These are phyloP conservation scores for Entophlyctis luteolus DNA, from an alignment of 192 early-diverging fungal genomes.

Conservation along the genomic window DNA sequence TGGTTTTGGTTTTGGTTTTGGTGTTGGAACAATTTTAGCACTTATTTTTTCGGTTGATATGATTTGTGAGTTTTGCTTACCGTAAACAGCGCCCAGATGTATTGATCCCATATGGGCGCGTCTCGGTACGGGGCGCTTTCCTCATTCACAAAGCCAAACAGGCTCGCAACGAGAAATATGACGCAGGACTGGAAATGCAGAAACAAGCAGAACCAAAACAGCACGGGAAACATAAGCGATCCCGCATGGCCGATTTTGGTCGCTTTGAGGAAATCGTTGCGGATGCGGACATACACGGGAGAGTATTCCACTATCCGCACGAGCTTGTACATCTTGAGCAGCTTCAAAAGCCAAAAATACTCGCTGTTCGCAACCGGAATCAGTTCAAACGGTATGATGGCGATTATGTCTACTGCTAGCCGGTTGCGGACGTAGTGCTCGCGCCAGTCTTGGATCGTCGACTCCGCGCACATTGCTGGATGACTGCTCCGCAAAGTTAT, in stretches of 20 bases:
- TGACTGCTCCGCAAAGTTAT: not conserved
- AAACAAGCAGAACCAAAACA: constrained; percentile 5
- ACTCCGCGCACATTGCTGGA: not conserved
- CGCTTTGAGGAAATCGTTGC: not conserved
- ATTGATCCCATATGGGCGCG: constrained; percentile 7
- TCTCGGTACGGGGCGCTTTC: not conserved
- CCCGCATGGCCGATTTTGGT: not conserved
- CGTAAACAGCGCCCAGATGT: constrained; percentile 11
- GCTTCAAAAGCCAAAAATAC: not conserved
- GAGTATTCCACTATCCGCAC: not conserved
- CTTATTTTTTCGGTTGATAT: too few species aligned
- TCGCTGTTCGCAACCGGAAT: not conserved
- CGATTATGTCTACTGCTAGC: not conserved
- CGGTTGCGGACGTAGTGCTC: not conserved
- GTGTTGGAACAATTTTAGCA: too few species aligned
- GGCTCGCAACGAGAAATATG: constrained; percentile 13
- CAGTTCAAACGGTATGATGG: constrained; percentile 6
- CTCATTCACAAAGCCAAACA: constrained; percentile 3
- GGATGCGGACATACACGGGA: not conserved
- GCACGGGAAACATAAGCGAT: not conserved
- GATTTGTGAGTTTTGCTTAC: too few species aligned
- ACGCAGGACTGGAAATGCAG: constrained; percentile 28
- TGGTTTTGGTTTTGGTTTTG: too few species aligned
- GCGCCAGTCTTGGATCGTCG: constrained; percentile 2
- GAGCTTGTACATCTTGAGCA: not conserved